Evolutionary conservation across 352 stramenopile species (phyloP), one percentile per base, ranked within the genome.

Genomic region (Phytophthora kernoviae): DNA sequence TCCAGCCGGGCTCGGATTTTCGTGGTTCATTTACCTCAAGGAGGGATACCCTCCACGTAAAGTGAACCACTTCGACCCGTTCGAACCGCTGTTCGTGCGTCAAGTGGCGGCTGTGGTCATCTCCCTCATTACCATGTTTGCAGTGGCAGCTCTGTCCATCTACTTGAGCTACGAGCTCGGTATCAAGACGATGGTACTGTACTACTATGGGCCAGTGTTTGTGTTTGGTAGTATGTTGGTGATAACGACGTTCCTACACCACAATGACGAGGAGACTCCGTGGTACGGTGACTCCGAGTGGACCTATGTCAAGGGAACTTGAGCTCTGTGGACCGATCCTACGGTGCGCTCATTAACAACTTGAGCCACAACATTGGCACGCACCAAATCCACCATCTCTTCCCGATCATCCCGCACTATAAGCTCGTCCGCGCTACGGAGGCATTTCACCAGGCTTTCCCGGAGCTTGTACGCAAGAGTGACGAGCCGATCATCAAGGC

Each of bases 351-450:
- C 49, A 82, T 94, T 40, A 81, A 94, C 70, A 88, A 94, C 73
- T 22, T 92, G 59, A 90, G 79, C 77, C 82, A 94, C 77, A 88
- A 94, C 81, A 94, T 94, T 54, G 84, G 84, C 62, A 91, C 83
- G 66, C 85, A 94, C 73, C 82, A 92, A 70, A 73, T 92, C 51
- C 85, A 94, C 70, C 85, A 94, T 77, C 69, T 94, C 27, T 94
- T 94, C 73, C 81, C 85, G 42, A 94, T 91, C 67, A 94, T 94
- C 46, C 85, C 85, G 57, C 83, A 92, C 75, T 94, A 94, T 77
- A 91, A 91, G 54, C 73, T 94, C 49, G 68, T 81, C 12, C 64
- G 72, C 26, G 85, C 85, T 2, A 90, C 82, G 12, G 62, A 48
- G 12, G 73, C 86, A 48, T 92, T 94, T 58, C 69, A 70, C 49